phyloP scores from a whole-genome alignment of 495 filamentous ascomycete species.

The Bacidia rubella region DNA sequence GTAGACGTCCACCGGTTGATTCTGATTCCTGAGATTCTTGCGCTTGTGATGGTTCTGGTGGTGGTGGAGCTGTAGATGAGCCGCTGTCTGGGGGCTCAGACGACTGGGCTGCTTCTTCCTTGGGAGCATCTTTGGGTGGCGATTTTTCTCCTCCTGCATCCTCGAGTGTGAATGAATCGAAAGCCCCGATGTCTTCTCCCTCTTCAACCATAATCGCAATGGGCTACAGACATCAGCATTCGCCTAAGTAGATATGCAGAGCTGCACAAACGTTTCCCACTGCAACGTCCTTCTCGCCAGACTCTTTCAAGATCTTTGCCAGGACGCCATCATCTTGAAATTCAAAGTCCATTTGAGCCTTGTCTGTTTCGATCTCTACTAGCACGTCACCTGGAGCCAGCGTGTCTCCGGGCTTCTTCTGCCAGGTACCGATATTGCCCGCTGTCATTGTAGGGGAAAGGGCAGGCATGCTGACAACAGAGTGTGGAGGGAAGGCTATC shows the following conservation, averaged over 20 bases:
- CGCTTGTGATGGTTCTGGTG: conserved; percentile 37
- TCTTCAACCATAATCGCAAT: conserved; percentile 94
- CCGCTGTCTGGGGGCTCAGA: conserved; percentile 41
- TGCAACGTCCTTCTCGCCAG: conserved; percentile 85
- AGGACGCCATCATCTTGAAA: conserved; percentile 97
- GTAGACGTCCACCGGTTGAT: conserved; percentile 59
- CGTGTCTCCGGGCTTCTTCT: conserved; percentile 86
- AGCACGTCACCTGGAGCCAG: conserved; percentile 91
- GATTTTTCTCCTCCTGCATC: conserved; percentile 81
- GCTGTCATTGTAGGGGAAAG: conserved; percentile 94
- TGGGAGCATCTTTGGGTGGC: conserved; percentile 39
- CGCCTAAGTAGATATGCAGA: conserved; percentile 1
- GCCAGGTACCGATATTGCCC: conserved; percentile 94
- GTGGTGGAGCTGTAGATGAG: conserved; percentile 43
- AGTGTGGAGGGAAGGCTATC: conserved; percentile 79
- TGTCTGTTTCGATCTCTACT: conserved; percentile 99
- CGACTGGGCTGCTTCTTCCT: conserved; percentile 49
- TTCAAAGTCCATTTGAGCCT: conserved; percentile 99
- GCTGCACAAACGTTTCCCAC: conserved; percentile 74
- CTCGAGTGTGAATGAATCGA: conserved; percentile 73
- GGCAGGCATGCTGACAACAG: conserved; percentile 93
- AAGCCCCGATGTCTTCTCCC: conserved; percentile 68
- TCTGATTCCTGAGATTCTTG: conserved; percentile 55
- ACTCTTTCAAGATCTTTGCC: conserved; percentile 88
- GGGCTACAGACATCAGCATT: conserved; percentile 44